Evolutionary conservation across 2,329 filamentous ascomycete species (phyloP), one percentile per base, ranked within the genome.

Genomic region (Fusarium multiceps): DNA sequence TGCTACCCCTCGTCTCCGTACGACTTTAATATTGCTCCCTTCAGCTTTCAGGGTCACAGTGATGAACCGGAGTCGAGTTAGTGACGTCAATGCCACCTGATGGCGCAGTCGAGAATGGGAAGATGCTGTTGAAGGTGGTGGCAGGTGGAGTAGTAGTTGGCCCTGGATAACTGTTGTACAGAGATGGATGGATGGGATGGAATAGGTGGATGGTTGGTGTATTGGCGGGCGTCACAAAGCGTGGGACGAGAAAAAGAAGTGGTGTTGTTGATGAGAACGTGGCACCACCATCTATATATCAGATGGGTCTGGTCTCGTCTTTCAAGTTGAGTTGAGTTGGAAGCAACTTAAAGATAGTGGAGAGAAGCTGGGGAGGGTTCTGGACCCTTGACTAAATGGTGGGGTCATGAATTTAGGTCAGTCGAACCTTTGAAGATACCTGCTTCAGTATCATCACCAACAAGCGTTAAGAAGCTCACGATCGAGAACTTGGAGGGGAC

Each of bases 31-130:
- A 46, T 25, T 45, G 62, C 10, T 49, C 49, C 48, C 34, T 49
- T 69, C 42, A 65, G 59, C 47, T 46, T 50, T 53, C 48, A 50
- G 54, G 54, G 68, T 56, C 47, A 37, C 65, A 53, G 55, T 42
- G 48, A 55, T 55, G 61, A 57, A 41, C 50, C 30, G 47, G 57
- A 48, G 58, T 61, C 49, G 49, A 55, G 59, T 51, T 55, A 43
- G 65, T 75, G 73, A 75, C 73, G 73, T 75, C 73, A 74, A 75
- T 72, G 73, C 73, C 73, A 69, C 72, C 73, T 75, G 73, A 75
- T 72, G 67, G 62, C 43, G 49, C 28, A 40, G 43, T 43, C 59
- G 58, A 59, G 53, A 70, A 65, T 48, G 57, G 47, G 59, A 59
- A 61, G 55, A 71, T 41, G 47, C 47, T 32, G 55, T 61, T 34